Percentiles rank a stretch among this genome's conserved stretches.
These are phyloP conservation scores for Flaveria floridana DNA, from an alignment of 140 eudicot genomes.

Conservation along the genomic window DNA sequence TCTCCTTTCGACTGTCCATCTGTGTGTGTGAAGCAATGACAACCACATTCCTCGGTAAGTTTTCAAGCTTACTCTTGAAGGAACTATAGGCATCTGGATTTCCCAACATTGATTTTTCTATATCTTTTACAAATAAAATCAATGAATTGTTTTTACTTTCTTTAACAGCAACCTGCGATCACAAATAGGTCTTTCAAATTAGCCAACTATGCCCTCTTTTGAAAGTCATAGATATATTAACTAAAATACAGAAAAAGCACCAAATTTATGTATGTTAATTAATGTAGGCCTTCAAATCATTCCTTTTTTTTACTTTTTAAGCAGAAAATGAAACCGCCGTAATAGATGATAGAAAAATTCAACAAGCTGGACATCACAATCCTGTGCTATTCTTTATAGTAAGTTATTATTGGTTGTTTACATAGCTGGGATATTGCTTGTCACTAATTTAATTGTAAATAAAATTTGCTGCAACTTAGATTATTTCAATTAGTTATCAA, in stretches of 20 bases:
- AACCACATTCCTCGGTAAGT: conserved; percentile 63
- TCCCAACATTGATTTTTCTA: conserved; percentile 79
- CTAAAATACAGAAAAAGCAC: not conserved
- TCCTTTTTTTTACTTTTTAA: not conserved
- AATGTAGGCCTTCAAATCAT: not conserved
- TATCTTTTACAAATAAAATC: conserved; percentile 73
- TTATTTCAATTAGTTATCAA: not conserved
- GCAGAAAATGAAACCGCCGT: not conserved
- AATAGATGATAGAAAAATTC: not conserved
- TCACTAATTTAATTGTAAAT: not conserved
- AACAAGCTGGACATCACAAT: not conserved
- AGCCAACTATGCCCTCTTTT: not conserved
- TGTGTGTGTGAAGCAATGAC: conserved; percentile 86
- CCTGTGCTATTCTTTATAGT: not conserved
- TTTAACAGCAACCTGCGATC: conserved; percentile 63
- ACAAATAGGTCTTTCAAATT: conserved; percentile 10
- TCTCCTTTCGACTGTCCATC: conserved; percentile 79
- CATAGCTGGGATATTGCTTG: not conserved
- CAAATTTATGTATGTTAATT: not conserved
- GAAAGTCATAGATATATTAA: not conserved
- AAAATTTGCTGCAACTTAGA: too few relatives aligned
- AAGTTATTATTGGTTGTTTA: not conserved
- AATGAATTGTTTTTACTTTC: conserved; percentile 64
- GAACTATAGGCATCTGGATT: conserved; percentile 73
- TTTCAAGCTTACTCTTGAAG: conserved; percentile 70